Evolutionary conservation across 768 basidiomycete species (phyloP).

Genomic region (Naganishia onofrii): DNA sequence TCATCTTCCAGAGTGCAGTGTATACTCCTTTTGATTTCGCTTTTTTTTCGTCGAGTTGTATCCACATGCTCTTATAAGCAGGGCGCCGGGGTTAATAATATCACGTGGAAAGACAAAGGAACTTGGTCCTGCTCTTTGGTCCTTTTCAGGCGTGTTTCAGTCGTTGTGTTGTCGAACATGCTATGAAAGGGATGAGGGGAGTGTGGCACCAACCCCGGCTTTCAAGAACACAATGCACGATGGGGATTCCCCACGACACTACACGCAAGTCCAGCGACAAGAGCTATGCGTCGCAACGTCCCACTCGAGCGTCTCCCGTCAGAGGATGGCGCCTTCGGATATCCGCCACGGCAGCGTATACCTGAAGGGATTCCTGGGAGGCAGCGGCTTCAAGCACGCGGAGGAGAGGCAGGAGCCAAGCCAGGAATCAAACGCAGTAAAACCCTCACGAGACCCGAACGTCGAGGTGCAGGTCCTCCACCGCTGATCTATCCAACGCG

Average conservation of each 20-base stretch:
- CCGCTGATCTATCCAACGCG: conserved; percentile 85
- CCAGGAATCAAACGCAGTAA: conserved; percentile 65
- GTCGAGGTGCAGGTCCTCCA: conserved; percentile 85
- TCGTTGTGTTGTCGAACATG: no score
- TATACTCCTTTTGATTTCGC: conserved; percentile 18
- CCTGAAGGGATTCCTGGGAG: background rate
- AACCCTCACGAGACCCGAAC: conserved; percentile 93
- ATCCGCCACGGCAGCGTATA: background rate
- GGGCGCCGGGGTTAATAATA: background rate
- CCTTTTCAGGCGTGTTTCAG: no score
- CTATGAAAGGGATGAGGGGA: no score
- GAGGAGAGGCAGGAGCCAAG: background rate
- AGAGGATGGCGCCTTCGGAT: background rate
- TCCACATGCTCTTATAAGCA: background rate
- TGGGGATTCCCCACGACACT: no score
- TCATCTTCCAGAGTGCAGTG: background rate
- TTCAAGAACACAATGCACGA: no score
- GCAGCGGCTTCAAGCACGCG: background rate
- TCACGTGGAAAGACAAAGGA: no score
- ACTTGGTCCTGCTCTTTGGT: no score
- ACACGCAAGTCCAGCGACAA: no score
- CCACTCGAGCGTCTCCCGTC: background rate
- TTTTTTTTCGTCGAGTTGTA: conserved; percentile 5
- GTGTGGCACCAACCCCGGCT: no score
- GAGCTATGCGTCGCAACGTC: background rate